phyloP scores from a whole-genome alignment of 176 grass and related monocot genomes.

The Cocos nucifera region DNA sequence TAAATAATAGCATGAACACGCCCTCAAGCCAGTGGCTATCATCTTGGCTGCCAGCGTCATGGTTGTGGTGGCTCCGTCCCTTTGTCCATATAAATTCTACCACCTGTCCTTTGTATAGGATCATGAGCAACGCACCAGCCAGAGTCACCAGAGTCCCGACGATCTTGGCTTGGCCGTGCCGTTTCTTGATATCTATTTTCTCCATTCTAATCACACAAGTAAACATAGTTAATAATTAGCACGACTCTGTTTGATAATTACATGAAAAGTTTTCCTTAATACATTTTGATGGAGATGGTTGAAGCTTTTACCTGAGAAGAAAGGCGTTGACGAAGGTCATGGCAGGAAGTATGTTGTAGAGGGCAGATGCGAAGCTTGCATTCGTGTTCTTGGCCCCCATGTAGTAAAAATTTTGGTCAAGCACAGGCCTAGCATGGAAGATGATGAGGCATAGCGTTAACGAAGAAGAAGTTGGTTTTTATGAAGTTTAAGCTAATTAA shows the following conservation, averaged over 20 bases:
- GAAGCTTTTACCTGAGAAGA: constrained; percentile 39
- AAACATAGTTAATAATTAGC: too few species aligned
- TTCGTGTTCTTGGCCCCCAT: constrained; percentile 72
- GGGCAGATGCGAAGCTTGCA: constrained; percentile 73
- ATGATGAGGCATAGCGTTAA: not conserved
- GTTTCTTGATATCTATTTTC: constrained; percentile 52
- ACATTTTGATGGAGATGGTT: too few species aligned
- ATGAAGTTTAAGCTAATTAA: not conserved
- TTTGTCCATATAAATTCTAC: constrained; percentile 54
- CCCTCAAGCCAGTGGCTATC: constrained; percentile 57
- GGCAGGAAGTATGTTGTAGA: constrained; percentile 68
- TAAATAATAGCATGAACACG: constrained; percentile 61
- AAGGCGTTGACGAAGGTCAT: constrained; percentile 76
- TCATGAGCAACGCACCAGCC: constrained; percentile 61
- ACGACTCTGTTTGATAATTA: too few species aligned
- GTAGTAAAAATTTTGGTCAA: constrained; percentile 95
- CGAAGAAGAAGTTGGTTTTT: not conserved
- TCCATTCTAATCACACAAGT: constrained; percentile 42
- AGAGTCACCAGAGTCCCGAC: constrained; percentile 60
- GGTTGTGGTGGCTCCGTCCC: constrained; percentile 6
- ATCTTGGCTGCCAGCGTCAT: constrained; percentile 17
- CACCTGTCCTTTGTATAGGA: constrained; percentile 59
- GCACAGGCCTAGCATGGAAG: constrained; percentile 55
- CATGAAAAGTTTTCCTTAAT: too few species aligned
- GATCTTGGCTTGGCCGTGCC: constrained; percentile 63